phyloP scores from a whole-genome alignment of 192 early-diverging fungal species.

The Coemansia sp. region DNA sequence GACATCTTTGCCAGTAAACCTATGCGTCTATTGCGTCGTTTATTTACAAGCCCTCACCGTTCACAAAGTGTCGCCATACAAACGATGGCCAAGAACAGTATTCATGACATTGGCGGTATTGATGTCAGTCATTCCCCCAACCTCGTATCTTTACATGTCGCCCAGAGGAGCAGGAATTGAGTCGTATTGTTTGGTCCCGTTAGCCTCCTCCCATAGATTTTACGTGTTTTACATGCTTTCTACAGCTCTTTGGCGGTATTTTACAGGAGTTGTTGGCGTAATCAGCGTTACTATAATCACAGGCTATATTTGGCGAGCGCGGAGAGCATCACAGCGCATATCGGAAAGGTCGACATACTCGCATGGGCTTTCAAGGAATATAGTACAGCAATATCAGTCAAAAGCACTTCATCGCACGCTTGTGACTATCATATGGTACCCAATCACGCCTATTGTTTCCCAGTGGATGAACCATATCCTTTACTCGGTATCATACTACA shows the following conservation, averaged over 20 bases:
- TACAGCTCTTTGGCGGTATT: conserved; percentile 26
- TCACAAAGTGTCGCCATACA: conserved; percentile 33
- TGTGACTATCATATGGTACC: conserved; percentile 37
- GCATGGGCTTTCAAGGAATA: conserved; percentile 10
- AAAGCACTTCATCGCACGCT: conserved; percentile 29
- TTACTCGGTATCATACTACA: conserved; percentile 30
- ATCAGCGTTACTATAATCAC: conserved; percentile 17
- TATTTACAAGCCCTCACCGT: conserved; percentile 42
- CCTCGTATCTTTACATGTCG: conserved; percentile 17
- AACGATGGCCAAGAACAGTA: conserved; percentile 23
- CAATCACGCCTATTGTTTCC: conserved; percentile 37
- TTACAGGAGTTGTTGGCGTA: conserved; percentile 31
- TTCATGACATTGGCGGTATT: conserved; percentile 11
- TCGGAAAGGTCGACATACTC: conserved; percentile 3
- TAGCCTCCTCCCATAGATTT: not conserved
- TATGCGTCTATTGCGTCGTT: conserved; percentile 34
- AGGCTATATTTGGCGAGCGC: conserved; percentile 20
- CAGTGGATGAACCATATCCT: conserved; percentile 38
- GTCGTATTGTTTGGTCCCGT: conserved; percentile 11
- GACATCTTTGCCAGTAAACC: conserved; percentile 17
- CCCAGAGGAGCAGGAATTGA: not conserved
- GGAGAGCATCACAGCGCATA: conserved; percentile 5
- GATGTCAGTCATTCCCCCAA: conserved; percentile 21
- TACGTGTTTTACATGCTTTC: conserved; percentile 19
- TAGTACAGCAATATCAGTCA: not conserved